These are phyloP conservation scores for Salicornia ramosissima DNA, from an alignment of 148 eudicot species.

Conservation along the genomic window DNA sequence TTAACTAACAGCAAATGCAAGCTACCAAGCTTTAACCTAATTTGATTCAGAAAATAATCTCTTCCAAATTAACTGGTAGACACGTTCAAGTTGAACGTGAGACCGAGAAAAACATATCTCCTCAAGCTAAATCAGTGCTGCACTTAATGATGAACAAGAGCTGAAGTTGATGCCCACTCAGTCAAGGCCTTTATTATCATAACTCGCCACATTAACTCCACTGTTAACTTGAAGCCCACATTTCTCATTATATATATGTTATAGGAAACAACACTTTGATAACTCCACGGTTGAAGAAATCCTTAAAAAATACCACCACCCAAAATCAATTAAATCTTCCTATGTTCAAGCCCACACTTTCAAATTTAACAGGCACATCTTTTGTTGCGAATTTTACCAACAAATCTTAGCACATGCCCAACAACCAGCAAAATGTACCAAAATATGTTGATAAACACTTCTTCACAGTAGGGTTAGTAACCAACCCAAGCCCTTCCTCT, in stretches of 20 bases:
- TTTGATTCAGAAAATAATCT: too few relatives aligned
- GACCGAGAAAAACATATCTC: constrained; percentile 44
- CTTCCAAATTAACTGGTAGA: constrained; percentile 28
- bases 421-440: constrained; percentile 68
- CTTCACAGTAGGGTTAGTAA: constrained; percentile 61
- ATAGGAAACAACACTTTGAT: constrained; percentile 47
- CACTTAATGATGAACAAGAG: constrained; percentile 48
- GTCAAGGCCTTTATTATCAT: constrained; percentile 46
- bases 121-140: constrained; percentile 48
- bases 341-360: constrained; percentile 42
- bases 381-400: constrained; percentile 40
- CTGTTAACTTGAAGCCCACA: constrained; percentile 35
- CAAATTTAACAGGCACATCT: constrained; percentile 52
- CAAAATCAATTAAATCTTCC: constrained; percentile 38
- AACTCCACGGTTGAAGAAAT: constrained; percentile 50
- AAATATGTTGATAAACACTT: constrained; percentile 38
- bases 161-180: constrained; percentile 48
- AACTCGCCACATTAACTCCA: constrained; percentile 51
- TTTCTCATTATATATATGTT: constrained; percentile 45
- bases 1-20: too few relatives aligned
- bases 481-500: constrained; percentile 37
- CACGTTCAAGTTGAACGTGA: constrained; percentile 46
- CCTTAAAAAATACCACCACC: constrained; percentile 42
- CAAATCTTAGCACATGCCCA: constrained; percentile 44
- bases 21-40: too few relatives aligned